Conservation (phyloP, 192 early-diverging fungal genomes). For the Coemansia pectinata region DNA sequence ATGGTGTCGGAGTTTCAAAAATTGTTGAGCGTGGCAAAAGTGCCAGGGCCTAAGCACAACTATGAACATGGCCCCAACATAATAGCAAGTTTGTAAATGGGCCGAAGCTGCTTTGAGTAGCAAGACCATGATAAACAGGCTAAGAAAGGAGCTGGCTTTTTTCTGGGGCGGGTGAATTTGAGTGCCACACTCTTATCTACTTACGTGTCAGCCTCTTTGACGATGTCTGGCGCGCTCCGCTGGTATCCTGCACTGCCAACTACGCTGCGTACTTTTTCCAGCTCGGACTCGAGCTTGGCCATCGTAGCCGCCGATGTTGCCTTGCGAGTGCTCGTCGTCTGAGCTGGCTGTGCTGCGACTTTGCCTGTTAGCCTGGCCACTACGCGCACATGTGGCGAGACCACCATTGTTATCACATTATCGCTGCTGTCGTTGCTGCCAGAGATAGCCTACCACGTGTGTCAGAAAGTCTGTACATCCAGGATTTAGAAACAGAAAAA, state of each 20-base stretch:
- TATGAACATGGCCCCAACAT: not conserved
- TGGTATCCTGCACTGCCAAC: constrained; percentile 35
- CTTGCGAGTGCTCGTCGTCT: not conserved
- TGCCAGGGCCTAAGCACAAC: not conserved
- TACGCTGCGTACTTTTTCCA: constrained; percentile 22
- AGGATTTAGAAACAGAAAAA: not conserved
- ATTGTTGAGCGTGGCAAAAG: not conserved
- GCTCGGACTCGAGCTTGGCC: constrained; percentile 35
- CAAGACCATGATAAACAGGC: not conserved
- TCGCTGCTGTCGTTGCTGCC: not conserved
- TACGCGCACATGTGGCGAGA: constrained; percentile 40
- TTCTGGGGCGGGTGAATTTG: constrained; percentile 5
- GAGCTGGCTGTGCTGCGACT: not conserved
- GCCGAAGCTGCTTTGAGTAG: not conserved
- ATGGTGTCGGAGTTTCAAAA: constrained; percentile 56
- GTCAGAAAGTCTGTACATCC: not conserved
- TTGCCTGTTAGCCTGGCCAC: constrained; percentile 10
- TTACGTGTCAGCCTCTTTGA: constrained; percentile 54
- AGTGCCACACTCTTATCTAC: constrained; percentile 2
- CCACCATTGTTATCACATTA: constrained; percentile 11
- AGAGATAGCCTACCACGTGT: not conserved
- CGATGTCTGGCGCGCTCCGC: constrained; percentile 26
- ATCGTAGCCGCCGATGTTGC: constrained; percentile 2
- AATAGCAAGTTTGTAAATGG: not conserved
- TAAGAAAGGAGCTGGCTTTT: not conserved